Conservation (phyloP, 2,329 filamentous ascomycete genomes). For the Tolypocladium album region DNA sequence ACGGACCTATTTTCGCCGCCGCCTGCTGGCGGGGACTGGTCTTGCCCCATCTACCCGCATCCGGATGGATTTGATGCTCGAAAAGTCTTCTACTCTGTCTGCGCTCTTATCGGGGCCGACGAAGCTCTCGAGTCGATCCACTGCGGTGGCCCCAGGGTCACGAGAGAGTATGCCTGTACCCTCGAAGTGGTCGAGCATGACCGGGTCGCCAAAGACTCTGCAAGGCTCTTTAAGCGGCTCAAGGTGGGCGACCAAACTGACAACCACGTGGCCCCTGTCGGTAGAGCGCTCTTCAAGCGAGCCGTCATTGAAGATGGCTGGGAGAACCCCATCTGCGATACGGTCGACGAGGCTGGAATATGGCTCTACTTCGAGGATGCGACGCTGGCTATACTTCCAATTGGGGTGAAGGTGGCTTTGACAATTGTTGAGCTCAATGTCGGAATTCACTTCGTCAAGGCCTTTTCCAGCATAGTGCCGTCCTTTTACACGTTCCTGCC, state of each 20-base stretch:
- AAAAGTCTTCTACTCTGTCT: conserved; percentile 30
- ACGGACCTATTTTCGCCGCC: conserved; percentile 50
- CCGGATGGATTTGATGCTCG: conserved; percentile 31
- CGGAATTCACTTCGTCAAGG: conserved; percentile 55
- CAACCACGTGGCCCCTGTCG: conserved; percentile 27
- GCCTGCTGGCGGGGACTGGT: conserved; percentile 17
- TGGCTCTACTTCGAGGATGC: conserved; percentile 59
- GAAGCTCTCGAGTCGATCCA: conserved; percentile 18
- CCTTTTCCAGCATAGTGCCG: conserved; percentile 41
- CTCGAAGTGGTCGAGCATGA: conserved; percentile 50
- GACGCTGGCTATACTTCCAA: conserved; percentile 38
- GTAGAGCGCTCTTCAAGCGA: conserved; percentile 31
- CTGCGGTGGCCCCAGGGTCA: conserved; percentile 18
- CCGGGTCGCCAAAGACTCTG: conserved; percentile 27
- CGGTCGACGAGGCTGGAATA: conserved; percentile 8
- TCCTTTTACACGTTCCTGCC: conserved; percentile 55
- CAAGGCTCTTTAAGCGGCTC: conserved; percentile 32
- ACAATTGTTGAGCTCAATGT: conserved; percentile 47
- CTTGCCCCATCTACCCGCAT: conserved; percentile 12
- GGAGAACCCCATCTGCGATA: conserved; percentile 21
- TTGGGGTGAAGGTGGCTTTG: conserved; percentile 53
- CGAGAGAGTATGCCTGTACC: conserved; percentile 38
- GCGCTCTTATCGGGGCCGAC: conserved; percentile 26
- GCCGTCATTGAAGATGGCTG: conserved; percentile 37
- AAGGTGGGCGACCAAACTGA: conserved; percentile 21